Percentiles rank a stretch among this genome's conserved stretches.
phyloP scores from a whole-genome alignment of 768 basidiomycete species.

The Mycena indigotica region DNA sequence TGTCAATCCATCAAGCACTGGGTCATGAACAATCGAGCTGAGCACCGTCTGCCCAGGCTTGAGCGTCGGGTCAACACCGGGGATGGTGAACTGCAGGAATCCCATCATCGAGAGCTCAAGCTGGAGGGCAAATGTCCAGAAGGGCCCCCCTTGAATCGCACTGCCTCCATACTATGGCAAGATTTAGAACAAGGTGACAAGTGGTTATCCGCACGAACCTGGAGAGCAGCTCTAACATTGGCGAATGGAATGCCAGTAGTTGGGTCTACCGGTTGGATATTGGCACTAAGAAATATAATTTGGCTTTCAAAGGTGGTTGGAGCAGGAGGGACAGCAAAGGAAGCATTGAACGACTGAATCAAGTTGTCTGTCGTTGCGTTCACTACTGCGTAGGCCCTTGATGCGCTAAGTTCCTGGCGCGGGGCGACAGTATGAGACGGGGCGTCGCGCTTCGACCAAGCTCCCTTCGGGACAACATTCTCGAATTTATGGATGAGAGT shows the following conservation, averaged over 20 bases:
- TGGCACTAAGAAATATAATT: conserved; percentile 12
- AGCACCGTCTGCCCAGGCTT: background rate
- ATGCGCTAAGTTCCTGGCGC: conserved; percentile 2
- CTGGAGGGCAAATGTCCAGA: conserved; percentile 11
- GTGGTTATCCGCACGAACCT: conserved; percentile 3
- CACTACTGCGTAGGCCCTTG: conserved; percentile 3
- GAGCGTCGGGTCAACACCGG: background rate
- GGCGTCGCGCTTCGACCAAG: conserved; percentile 3
- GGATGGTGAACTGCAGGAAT: conserved; percentile 3
- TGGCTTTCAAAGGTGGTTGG: conserved; percentile 10
- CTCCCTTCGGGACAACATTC: conserved; percentile 11
- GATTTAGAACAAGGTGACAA: conserved; percentile 4
- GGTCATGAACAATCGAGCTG: conserved; percentile 4
- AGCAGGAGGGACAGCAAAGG: conserved; percentile 7
- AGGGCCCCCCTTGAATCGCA: conserved; percentile 2
- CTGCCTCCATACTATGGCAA: conserved; percentile 13
- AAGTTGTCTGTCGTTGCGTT: conserved; percentile 8
- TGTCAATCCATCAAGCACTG: background rate
- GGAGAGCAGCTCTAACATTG: conserved; percentile 13
- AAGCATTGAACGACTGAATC: conserved; percentile 10
- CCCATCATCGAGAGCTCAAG: conserved; percentile 4
- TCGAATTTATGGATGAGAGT: background rate
- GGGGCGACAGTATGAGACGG: conserved; percentile 3
- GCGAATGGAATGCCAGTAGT: conserved; percentile 13
- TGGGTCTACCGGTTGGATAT: conserved; percentile 2